Percentiles rank a stretch among this genome's conserved stretches.
phyloP scores from a whole-genome alignment of 192 early-diverging fungal genomes.

The Mortierella alpina region DNA sequence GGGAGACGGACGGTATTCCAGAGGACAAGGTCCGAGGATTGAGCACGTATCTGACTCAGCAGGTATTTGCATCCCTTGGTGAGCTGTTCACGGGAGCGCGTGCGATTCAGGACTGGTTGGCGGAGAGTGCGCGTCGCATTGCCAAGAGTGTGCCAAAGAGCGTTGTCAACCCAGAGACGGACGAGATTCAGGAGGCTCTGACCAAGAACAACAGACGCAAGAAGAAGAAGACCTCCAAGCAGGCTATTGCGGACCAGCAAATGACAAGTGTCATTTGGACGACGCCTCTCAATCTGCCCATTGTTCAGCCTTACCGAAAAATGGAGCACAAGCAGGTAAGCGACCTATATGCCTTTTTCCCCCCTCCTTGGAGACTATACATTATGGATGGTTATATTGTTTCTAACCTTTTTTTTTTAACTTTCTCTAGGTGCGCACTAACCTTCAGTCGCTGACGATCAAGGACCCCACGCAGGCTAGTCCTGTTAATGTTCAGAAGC shows the following conservation, averaged over 20 bases:
- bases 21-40: slow-evolving; percentile 71
- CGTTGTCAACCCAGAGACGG: slow-evolving; percentile 54
- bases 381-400: slow-evolving; percentile 1
- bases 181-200: slow-evolving; percentile 47
- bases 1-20: slow-evolving; percentile 79
- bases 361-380: too few relatives aligned
- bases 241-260: slow-evolving; percentile 63
- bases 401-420: background rate
- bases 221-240: slow-evolving; percentile 52
- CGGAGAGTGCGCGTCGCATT: slow-evolving; percentile 85
- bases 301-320: slow-evolving; percentile 97
- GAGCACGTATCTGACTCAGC: slow-evolving; percentile 79
- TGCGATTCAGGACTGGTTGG: slow-evolving; percentile 94
- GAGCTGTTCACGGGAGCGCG: slow-evolving; percentile 92
- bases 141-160: slow-evolving; percentile 77
- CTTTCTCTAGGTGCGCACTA: slow-evolving; percentile 63
- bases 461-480: slow-evolving; percentile 73
- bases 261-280: slow-evolving; percentile 97
- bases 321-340: slow-evolving; percentile 65
- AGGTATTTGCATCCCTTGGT: slow-evolving; percentile 88
- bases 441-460: slow-evolving; percentile 83
- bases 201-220: slow-evolving; percentile 28
- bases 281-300: slow-evolving; percentile 91
- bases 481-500: slow-evolving; percentile 91
- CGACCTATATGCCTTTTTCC: background rate